Percentiles rank a stretch among this genome's conserved stretches.
Conservation (phyloP, 768 basidiomycete genomes). For the Naganishia randhawae region DNA sequence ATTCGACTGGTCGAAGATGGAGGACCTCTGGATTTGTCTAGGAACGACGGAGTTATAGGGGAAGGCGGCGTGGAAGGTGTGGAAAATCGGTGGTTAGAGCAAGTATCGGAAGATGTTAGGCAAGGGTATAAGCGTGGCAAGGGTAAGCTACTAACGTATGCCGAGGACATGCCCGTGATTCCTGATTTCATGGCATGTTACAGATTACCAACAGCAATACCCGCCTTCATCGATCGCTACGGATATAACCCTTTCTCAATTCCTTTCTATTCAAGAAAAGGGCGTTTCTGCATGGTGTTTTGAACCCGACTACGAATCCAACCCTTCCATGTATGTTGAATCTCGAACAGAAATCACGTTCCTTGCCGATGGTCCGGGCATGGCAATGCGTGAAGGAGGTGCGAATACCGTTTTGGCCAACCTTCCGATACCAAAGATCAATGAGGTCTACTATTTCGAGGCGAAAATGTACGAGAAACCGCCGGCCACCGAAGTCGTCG, state of each 20-base stretch:
- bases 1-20: slow-evolving; percentile 68
- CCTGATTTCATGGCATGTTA: background rate
- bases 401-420: slow-evolving; percentile 95
- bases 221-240: slow-evolving; percentile 94
- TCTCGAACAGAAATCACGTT: slow-evolving; percentile 96
- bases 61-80: slow-evolving; percentile 91
- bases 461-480: slow-evolving; percentile 99
- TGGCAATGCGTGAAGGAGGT: slow-evolving; percentile 78
- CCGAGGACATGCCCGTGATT: background rate
- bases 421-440: slow-evolving; percentile 90
- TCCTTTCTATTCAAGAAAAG: slow-evolving; percentile 98
- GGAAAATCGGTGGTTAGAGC: slow-evolving; percentile 90
- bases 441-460: slow-evolving; percentile 99
- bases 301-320: slow-evolving; percentile 95
- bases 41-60: slow-evolving; percentile 76
- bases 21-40: slow-evolving; percentile 87
- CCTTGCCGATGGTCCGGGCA: slow-evolving; percentile 58
- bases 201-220: slow-evolving; percentile 63
- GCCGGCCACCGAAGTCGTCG: slow-evolving; percentile 74
- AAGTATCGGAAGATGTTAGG: slow-evolving; percentile 62
- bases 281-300: slow-evolving; percentile 99
- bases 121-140: slow-evolving; percentile 78
- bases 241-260: slow-evolving; percentile 96
- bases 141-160: slow-evolving; percentile 57
- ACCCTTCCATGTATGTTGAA: slow-evolving; percentile 87